Conservation (phyloP, 257 asterid genomes). For the Scutellaria galericulata region DNA sequence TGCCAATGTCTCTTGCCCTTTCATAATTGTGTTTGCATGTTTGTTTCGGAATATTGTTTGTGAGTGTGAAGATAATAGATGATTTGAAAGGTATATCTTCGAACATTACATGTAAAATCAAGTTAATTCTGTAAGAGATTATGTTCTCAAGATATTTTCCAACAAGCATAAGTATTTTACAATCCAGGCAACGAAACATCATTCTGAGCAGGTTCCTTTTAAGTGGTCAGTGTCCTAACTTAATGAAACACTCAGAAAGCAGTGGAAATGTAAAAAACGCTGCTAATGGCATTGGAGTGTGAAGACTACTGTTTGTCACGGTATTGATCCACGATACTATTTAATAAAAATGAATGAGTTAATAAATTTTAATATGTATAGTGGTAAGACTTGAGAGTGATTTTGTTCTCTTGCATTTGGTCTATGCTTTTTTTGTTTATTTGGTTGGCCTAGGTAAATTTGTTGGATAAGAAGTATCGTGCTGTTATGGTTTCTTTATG, state of each 20-base stretch:
- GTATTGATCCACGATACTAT: neutral
- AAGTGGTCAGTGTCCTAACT: slow-evolving; percentile 6
- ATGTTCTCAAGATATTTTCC: neutral
- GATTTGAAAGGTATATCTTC: slow-evolving; percentile 4
- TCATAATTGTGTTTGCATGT: slow-evolving; percentile 15
- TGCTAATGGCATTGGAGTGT: neutral
- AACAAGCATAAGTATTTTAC: neutral
- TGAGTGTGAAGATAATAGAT: neutral
- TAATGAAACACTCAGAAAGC: neutral
- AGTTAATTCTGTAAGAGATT: neutral
- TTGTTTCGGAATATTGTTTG: neutral
- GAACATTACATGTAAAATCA: slow-evolving; percentile 9
- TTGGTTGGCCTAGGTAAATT: neutral
- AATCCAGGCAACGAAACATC: neutral
- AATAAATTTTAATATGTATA: neutral
- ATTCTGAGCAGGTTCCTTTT: neutral
- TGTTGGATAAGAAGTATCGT: neutral
- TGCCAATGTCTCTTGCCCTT: slow-evolving; percentile 1
- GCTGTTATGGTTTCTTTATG: neutral
- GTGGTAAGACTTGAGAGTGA: neutral
- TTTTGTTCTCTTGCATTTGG: neutral
- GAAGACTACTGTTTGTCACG: neutral
- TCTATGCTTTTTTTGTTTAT: neutral
- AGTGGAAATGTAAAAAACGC: slow-evolving; percentile 1
- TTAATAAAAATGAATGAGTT: neutral